Conservation (phyloP, 2,329 filamentous ascomycete genomes). For the Lasiodiplodia theobromae region DNA sequence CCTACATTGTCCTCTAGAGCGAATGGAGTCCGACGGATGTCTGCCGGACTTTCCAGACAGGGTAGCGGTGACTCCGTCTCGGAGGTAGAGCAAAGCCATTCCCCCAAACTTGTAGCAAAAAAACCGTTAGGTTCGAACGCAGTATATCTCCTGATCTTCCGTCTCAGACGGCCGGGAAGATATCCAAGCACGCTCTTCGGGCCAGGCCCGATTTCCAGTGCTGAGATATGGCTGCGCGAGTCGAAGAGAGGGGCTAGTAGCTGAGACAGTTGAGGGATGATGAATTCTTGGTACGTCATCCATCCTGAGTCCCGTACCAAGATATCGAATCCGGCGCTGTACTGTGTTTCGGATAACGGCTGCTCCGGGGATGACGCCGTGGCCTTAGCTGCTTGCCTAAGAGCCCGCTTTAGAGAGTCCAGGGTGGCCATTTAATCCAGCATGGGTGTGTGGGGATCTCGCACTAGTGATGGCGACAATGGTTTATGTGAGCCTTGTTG, state of each 20-base stretch:
- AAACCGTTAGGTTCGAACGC: slow-evolving; percentile 62
- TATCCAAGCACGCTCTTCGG: slow-evolving; percentile 61
- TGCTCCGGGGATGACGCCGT: slow-evolving; percentile 38
- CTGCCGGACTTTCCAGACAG: slow-evolving; percentile 47
- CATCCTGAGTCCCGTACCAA: slow-evolving; percentile 48
- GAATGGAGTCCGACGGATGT: slow-evolving; percentile 54
- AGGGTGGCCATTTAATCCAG: slow-evolving; percentile 53
- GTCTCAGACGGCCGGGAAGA: slow-evolving; percentile 54
- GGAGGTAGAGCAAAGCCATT: slow-evolving; percentile 48
- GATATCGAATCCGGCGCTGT: slow-evolving; percentile 57
- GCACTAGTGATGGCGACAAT: slow-evolving; percentile 30
- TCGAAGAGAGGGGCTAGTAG: slow-evolving; percentile 52
- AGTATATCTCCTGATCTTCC: slow-evolving; percentile 58
- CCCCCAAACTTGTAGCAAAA: slow-evolving; percentile 55
- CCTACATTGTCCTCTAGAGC: slow-evolving; percentile 37
- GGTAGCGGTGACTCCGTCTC: slow-evolving; percentile 50
- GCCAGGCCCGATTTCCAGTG: slow-evolving; percentile 67
- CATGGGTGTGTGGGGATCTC: slow-evolving; percentile 31
- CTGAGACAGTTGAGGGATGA: slow-evolving; percentile 57
- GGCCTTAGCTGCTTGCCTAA: slow-evolving; percentile 43
- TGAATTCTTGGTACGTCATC: slow-evolving; percentile 58
- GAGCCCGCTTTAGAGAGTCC: slow-evolving; percentile 51
- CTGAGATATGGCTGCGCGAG: slow-evolving; percentile 55
- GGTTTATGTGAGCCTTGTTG: slow-evolving; percentile 32
- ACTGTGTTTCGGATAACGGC: slow-evolving; percentile 57